Conservation (phyloP, 306 rosid genomes). For the Quercus bicolor region DNA sequence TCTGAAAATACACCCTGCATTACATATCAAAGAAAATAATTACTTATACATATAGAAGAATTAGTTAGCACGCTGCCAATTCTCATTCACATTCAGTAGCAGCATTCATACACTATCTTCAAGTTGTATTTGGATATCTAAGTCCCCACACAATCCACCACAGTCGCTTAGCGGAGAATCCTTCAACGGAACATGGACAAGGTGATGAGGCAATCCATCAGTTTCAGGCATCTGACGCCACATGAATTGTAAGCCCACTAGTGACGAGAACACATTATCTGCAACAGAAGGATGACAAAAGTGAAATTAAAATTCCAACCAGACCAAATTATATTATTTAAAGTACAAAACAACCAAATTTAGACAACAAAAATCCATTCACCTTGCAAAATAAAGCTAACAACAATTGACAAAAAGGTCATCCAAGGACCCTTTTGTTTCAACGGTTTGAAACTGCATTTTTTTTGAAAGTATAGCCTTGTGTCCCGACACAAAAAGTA, state of each 20-base stretch:
- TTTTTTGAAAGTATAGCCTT: too few species aligned
- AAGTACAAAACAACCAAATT: neutral
- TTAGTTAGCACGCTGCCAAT: constrained; percentile 10
- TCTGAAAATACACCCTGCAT: constrained; percentile 96
- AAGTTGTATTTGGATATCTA: constrained; percentile 75
- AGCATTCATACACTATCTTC: constrained; percentile 77
- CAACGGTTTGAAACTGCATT: too few species aligned
- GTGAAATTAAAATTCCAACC: constrained; percentile 20
- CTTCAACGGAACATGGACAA: constrained; percentile 82
- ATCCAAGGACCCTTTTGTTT: too few species aligned
- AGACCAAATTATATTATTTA: neutral
- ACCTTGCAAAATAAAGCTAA: neutral
- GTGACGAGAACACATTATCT: constrained; percentile 92
- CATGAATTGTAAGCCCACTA: constrained; percentile 88
- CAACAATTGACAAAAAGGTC: neutral
- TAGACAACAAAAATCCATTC: neutral
- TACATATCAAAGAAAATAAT: constrained; percentile 25
- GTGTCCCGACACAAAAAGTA: neutral
- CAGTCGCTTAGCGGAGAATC: constrained; percentile 93
- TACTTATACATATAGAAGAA: constrained; percentile 11
- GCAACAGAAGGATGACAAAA: constrained; percentile 31
- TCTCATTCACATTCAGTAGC: constrained; percentile 31
- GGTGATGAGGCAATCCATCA: constrained; percentile 54
- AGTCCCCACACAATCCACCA: constrained; percentile 88
- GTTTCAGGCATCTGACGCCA: constrained; percentile 71